These are phyloP conservation scores for Termitomyces eurrhizus DNA, from an alignment of 768 basidiomycete species.

Conservation along the genomic window DNA sequence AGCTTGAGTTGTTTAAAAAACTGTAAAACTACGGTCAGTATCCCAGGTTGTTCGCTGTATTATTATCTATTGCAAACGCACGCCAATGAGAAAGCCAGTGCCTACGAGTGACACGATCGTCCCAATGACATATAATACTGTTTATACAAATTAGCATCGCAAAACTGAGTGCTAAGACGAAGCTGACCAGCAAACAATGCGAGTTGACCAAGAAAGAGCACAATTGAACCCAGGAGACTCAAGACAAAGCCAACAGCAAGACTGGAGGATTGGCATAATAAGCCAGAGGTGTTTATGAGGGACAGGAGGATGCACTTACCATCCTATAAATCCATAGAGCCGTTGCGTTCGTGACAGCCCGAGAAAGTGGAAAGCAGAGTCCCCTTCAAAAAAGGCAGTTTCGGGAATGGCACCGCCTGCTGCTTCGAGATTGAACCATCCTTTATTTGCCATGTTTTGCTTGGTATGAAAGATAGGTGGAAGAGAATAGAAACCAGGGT, in stretches of 20 bases:
- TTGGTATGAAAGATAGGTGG: neutral
- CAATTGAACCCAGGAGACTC: constrained; percentile 73
- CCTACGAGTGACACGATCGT: constrained; percentile 80
- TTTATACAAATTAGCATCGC: constrained; percentile 5
- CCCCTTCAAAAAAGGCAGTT: constrained; percentile 82
- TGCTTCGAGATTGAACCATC: constrained; percentile 85
- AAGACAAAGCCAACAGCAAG: constrained; percentile 71
- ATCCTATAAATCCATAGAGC: constrained; percentile 82
- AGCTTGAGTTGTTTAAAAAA: constrained; percentile 80
- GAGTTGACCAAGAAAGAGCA: constrained; percentile 70
- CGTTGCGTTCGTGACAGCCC: constrained; percentile 76
- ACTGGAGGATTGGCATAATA: constrained; percentile 35
- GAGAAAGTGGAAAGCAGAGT: constrained; percentile 81
- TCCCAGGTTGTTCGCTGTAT: neutral
- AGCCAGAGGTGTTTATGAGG: neutral
- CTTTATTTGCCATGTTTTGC: constrained; percentile 52
- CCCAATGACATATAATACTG: constrained; percentile 81
- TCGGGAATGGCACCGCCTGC: constrained; percentile 63
- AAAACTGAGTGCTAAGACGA: neutral
- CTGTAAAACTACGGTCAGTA: constrained; percentile 32
- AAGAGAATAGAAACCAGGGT: neutral
- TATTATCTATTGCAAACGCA: constrained; percentile 36
- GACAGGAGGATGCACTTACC: constrained; percentile 42
- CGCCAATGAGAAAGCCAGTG: constrained; percentile 89
- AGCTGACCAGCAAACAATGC: constrained; percentile 71